These are phyloP conservation scores for Triticum aestivum DNA, from an alignment of 176 grass and related monocot genomes.

Conservation along the genomic window IWGSC_CS_RefSeq_v2.1 NC_057812.1:58339930-58340429, in stretches of 20 bases:
- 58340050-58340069: conserved; percentile 6
- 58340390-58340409: background rate
- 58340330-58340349: background rate
- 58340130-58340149: conserved; percentile 32
- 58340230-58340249: background rate
- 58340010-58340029: background rate
- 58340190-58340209: conserved; percentile 12
- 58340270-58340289: conserved; percentile 2
- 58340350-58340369: background rate
- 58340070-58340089: conserved; percentile 22
- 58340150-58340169: background rate
- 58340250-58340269: conserved; percentile 7
- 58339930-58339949: background rate
- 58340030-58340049: background rate
- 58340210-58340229: background rate
- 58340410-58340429: background rate
- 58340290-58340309: conserved; percentile 12
- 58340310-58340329: background rate
- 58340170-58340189: conserved; percentile 11
- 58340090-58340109: conserved; percentile 13
- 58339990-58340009: background rate
- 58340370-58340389: background rate
- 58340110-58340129: conserved; percentile 15
- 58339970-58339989: background rate
- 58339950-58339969: background rate